A percentile compares a stretch with the other conserved stretches of the same genome.
Conservation (phyloP, 805 yeast genomes). For the Brettanomyces custersianus region DNA sequence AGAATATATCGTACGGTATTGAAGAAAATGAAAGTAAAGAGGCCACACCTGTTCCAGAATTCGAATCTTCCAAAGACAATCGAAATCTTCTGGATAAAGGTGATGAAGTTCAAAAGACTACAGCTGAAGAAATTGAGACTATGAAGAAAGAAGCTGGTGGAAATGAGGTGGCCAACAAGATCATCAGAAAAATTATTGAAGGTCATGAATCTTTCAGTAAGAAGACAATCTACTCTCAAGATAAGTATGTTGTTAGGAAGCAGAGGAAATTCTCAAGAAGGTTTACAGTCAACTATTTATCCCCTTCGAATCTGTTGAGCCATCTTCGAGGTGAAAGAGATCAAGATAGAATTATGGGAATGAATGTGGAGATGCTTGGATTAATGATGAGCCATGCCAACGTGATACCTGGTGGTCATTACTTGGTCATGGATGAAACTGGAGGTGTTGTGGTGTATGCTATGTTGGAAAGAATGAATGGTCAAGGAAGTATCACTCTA, state of each 20-base stretch:
- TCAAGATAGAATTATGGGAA: conserved; percentile 57
- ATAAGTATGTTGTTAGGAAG: conserved; percentile 83
- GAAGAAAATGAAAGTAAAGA: conserved; percentile 12
- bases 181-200: conserved; percentile 73
- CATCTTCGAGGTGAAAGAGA: conserved; percentile 69
- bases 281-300: conserved; percentile 73
- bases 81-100: conserved; percentile 62
- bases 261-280: conserved; percentile 83
- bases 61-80: conserved; percentile 29
- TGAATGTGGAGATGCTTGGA: conserved; percentile 81
- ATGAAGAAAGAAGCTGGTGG: conserved; percentile 66
- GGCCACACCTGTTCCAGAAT: conserved; percentile 19
- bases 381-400: conserved; percentile 70
- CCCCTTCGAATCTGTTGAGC: conserved; percentile 61
- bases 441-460: conserved; percentile 85
- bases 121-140: conserved; percentile 74
- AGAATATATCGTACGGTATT: conserved; percentile 26
- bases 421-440: conserved; percentile 86
- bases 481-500: conserved; percentile 57
- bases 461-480: conserved; percentile 85
- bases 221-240: conserved; percentile 85
- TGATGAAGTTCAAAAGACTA: conserved; percentile 59
- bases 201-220: conserved; percentile 82
- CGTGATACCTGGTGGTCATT: conserved; percentile 82
- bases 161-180: conserved; percentile 57